Conservation (phyloP, 805 yeast species). For the Komagataella ulmi region DNA sequence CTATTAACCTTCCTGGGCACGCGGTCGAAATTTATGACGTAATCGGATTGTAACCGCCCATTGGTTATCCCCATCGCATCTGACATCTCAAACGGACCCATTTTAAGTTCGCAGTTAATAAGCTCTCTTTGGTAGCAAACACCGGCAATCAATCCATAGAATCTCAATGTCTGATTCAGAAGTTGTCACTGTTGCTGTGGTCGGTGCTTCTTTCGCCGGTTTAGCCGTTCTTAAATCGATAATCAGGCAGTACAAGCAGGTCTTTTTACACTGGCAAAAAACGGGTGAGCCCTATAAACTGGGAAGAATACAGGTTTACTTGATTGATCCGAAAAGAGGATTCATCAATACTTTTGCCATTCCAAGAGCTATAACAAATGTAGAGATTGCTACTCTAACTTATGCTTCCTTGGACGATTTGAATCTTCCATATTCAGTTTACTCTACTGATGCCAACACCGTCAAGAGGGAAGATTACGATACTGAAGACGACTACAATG, state of each 20-base stretch:
- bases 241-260: background rate
- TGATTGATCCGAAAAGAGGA: slow-evolving; percentile 28
- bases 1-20: background rate
- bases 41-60: background rate
- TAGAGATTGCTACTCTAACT: slow-evolving; percentile 20
- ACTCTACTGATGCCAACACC: background rate
- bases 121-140: background rate
- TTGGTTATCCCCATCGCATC: background rate
- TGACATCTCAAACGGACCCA: background rate
- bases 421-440: slow-evolving; percentile 2
- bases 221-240: slow-evolving; percentile 1
- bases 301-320: slow-evolving; percentile 12
- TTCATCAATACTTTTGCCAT: slow-evolving; percentile 25
- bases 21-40: background rate
- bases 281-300: background rate
- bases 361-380: slow-evolving; percentile 23
- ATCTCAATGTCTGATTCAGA: background rate
- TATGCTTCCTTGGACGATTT: slow-evolving; percentile 15
- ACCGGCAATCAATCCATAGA: background rate
- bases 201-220: slow-evolving; percentile 3
- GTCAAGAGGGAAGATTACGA: background rate
- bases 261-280: background rate
- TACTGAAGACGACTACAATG: background rate
- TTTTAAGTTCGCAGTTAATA: background rate
- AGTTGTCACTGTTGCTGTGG: background rate